Percentiles rank a stretch among this genome's conserved stretches.
phyloP scores from a whole-genome alignment of 1,284 basidiomycete genomes.

The Leccinum fuscescens region DNA sequence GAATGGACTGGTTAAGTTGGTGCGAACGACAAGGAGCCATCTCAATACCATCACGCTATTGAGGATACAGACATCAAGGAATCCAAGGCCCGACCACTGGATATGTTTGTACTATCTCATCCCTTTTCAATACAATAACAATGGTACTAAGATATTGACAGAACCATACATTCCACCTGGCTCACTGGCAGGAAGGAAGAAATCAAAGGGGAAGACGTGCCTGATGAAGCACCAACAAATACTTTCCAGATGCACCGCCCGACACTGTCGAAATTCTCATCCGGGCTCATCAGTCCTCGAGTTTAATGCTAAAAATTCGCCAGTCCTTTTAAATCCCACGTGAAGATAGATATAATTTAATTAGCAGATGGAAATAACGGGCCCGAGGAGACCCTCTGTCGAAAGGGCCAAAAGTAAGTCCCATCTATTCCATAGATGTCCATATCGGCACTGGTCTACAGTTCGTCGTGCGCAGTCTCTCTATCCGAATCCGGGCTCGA shows the following conservation, averaged over 20 bases:
- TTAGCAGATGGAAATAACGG: background rate
- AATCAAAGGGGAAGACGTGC: too few species aligned
- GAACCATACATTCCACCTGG: too few species aligned
- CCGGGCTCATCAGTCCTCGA: background rate
- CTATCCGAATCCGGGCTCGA: conserved; percentile 21
- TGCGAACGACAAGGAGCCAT: too few species aligned
- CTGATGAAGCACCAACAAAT: conserved; percentile 23
- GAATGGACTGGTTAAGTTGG: too few species aligned
- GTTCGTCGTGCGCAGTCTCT: conserved; percentile 28
- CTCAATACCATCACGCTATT: too few species aligned
- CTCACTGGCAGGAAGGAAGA: too few species aligned
- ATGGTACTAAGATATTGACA: too few species aligned
- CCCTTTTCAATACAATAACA: too few species aligned
- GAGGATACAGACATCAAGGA: too few species aligned
- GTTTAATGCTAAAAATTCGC: background rate
- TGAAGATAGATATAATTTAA: background rate
- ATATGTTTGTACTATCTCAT: too few species aligned
- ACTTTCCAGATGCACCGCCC: background rate
- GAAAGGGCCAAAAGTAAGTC: background rate
- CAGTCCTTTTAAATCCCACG: background rate
- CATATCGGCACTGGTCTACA: conserved; percentile 21
- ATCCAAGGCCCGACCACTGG: too few species aligned
- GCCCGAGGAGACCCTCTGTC: background rate
- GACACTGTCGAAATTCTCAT: background rate
- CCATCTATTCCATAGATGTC: conserved; percentile 11